These are phyloP conservation scores for Garcia nutans DNA, from an alignment of 345 rosid species.

Conservation along the genomic window DNA sequence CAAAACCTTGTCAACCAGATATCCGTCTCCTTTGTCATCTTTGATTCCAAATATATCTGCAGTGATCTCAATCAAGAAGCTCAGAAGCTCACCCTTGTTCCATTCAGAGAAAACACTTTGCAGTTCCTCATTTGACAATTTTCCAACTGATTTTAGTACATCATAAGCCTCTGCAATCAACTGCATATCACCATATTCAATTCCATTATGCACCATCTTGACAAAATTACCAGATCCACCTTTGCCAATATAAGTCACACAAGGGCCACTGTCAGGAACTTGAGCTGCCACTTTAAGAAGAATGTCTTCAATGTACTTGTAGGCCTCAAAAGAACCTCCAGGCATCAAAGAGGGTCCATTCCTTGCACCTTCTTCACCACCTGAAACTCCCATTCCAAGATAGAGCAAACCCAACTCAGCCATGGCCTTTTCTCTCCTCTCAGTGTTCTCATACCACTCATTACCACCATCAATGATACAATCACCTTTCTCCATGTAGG, in stretches of 20 bases:
- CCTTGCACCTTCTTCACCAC: slow-evolving; percentile 98
- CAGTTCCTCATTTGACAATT: slow-evolving; percentile 81
- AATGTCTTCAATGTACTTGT: slow-evolving; percentile 81
- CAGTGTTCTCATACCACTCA: slow-evolving; percentile 97
- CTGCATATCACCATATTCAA: slow-evolving; percentile 98
- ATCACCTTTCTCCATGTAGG: slow-evolving; percentile 86
- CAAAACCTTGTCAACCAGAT: slow-evolving; percentile 87
- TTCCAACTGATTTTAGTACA: slow-evolving; percentile 81
- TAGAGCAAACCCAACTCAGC: slow-evolving; percentile 72
- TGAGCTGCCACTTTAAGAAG: slow-evolving; percentile 93
- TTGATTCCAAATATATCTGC: slow-evolving; percentile 82
- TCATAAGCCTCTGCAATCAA: slow-evolving; percentile 92
- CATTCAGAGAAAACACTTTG: slow-evolving; percentile 68
- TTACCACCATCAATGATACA: slow-evolving; percentile 97
- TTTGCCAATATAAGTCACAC: slow-evolving; percentile 83
- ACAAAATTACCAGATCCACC: slow-evolving; percentile 97
- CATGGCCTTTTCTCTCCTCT: slow-evolving; percentile 77
- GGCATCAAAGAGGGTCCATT: slow-evolving; percentile 95
- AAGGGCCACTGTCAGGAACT: slow-evolving; percentile 89
- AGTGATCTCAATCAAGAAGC: slow-evolving; percentile 93
- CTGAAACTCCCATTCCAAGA: slow-evolving; percentile 98
- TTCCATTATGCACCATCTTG: slow-evolving; percentile 95
- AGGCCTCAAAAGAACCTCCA: slow-evolving; percentile 88
- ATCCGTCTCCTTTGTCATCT: slow-evolving; percentile 83
- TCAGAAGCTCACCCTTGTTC: slow-evolving; percentile 93